These are phyloP conservation scores for Comarum palustre DNA, from an alignment of 306 rosid species.

Conservation along the genomic window DNA sequence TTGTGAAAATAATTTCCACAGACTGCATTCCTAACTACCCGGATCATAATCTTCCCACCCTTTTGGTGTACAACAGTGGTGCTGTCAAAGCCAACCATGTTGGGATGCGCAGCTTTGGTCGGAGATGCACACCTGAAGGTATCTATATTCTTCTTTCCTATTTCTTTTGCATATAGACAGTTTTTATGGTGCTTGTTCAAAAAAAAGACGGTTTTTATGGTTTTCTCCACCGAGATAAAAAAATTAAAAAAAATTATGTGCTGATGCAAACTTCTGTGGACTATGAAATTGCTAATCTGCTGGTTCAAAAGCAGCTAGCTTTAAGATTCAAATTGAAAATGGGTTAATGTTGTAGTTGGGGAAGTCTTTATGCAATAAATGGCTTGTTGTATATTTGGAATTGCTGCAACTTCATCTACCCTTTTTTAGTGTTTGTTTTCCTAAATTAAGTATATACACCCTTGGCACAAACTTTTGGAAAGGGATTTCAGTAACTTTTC, in stretches of 20 bases:
- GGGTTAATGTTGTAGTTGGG: neutral
- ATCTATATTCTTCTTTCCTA: slow-evolving; percentile 20
- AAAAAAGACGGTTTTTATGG: no score
- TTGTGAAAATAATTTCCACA: slow-evolving; percentile 88
- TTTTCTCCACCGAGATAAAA: no score
- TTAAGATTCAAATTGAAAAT: neutral
- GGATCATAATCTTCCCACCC: slow-evolving; percentile 78
- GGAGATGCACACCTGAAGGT: slow-evolving; percentile 97
- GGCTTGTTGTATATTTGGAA: neutral
- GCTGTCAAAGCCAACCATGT: slow-evolving; percentile 86
- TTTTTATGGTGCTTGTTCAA: no score
- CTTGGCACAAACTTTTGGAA: no score
- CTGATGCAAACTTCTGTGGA: neutral
- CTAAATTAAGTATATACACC: neutral
- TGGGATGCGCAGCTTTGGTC: slow-evolving; percentile 71
- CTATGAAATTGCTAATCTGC: neutral
- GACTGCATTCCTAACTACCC: slow-evolving; percentile 97
- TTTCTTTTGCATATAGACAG: neutral
- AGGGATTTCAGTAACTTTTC: no score
- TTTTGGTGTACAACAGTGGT: slow-evolving; percentile 88
- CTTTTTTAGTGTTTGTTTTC: neutral
- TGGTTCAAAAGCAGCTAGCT: neutral
- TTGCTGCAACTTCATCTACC: neutral
- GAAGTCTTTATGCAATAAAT: neutral
- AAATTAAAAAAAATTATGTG: neutral